Base-by-base conservation (phyloP, 225 moss, liverwort and hornwort species). In the Marchantia paleacea region DNA sequence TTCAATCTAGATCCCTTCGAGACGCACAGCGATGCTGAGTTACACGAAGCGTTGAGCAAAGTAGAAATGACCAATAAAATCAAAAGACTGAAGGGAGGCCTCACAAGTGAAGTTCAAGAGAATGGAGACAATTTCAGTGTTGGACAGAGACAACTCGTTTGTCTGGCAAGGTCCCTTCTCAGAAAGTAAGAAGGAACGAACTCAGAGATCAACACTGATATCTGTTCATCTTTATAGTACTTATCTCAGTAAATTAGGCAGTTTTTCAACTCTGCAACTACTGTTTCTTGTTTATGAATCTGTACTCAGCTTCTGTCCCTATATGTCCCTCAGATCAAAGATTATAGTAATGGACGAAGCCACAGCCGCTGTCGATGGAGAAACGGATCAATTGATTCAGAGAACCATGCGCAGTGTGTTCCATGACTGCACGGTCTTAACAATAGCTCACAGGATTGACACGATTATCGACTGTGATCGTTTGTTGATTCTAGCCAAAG, bases 261-360 rank as follows among this genome's bases (percentile, higher is more conserved):
- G n/a, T 39, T 39, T 5, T 39, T 39, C 39, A 39, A 39, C 2
- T 39, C 39, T 39, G 39, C 39, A 39, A 39, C 39, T 39, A 5
- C 39, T 39, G 39, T 39, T 39, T 39, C 39, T 39, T 39, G 39
- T 39, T 39, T 39, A 2, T 39, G 39, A 39, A 39, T 39, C 39
- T 51, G 90, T 86, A 39, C 39, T 39, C 39, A 39, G 39, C 39
- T 39, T 39, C 39, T 2, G 39, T 39, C 5, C 39, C 39, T 39
- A 5, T 5, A 39, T 39, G 39, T 39, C 5, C 39, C 39, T 39
- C 39, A 39, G 39, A 80, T 94, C 94, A 3, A 89, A 88, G 9
- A 89, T 94, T 52, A 90, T 92, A 4, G 94, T 94, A 79, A 92
- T 94, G 92, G 94, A 94, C 81, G 94, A 94, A 76, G 92, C 94